Evolutionary conservation across 768 basidiomycete genomes (phyloP), one percentile per base, ranked within the genome.

Genomic region (Trametes sanguinea): DNA sequence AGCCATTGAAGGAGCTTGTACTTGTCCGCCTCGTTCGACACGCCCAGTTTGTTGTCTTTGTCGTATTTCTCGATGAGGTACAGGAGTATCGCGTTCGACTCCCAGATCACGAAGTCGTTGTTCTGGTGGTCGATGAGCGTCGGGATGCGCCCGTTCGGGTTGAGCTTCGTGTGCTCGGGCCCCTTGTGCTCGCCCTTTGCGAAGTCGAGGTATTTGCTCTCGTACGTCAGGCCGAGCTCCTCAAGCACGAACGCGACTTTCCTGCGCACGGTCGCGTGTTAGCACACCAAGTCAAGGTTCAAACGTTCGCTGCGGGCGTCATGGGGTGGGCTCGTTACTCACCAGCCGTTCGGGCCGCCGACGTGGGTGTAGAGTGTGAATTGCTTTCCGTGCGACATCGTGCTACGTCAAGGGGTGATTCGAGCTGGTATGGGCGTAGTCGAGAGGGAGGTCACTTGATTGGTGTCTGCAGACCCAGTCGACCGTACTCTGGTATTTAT

Each of bases 41-140:
- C 66, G 33, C 64, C 63, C 56, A 72, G 53, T 69, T 76, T 77
- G 70, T 73, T 65, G 32, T 80, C 77, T 37, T 62, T 66, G 69
- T 83, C 82, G 67, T 81, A 81, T 56, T 74, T 71, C 63, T 80
- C 76, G 32, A 69, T 69, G 43, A 83, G 71, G 71, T 80, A 81
- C 9, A 77, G 66, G 44, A 80, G 61, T 64, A 82, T 79, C 53
- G 80, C 80, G 54, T 74, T 74, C 17, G 73, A 72, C 67, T 78
- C 77, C 71, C 75, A 76, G 30, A 76, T 57, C 14, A 65, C 63
- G 61, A 75, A 75, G 63, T 75, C 73, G 48, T 59, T 58, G 64
- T 73, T 72, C 48, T 68, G 57, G 61, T 73, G 69, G 65, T 78
- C 74, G 32, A 73, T 66, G 46, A 78, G 51, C 14, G 75, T 74